Evolutionary conservation across 75 land plant genomes (phyloP).

Genomic region (Gnetum montanum): DNA sequence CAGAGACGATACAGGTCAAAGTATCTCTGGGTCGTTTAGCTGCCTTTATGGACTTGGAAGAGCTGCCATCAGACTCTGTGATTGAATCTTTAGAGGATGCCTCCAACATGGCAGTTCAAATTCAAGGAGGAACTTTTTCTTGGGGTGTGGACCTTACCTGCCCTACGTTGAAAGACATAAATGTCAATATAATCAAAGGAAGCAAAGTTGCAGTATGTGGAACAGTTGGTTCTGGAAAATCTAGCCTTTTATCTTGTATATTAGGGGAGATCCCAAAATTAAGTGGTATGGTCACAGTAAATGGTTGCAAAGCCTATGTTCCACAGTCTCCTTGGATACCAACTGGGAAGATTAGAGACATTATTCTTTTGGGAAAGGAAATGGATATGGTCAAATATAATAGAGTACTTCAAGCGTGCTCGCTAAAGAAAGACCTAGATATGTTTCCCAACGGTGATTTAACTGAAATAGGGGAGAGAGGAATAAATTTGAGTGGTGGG

Average conservation of each 20-base stretch:
- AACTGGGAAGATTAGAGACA: constrained; percentile 44
- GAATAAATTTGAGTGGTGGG: constrained; percentile 60
- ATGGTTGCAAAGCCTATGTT: constrained; percentile 77
- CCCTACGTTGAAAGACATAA: constrained; percentile 33
- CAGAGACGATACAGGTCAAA: constrained; percentile 39
- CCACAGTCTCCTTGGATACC: constrained; percentile 77
- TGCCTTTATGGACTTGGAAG: constrained; percentile 40
- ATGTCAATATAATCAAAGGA: constrained; percentile 39
- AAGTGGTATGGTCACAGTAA: constrained; percentile 40
- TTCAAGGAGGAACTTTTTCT: constrained; percentile 24
- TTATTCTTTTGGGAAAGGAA: constrained; percentile 38
- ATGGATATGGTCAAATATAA: constrained; percentile 28
- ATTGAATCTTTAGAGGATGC: constrained; percentile 17
- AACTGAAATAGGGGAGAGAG: constrained; percentile 55
- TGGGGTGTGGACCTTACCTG: constrained; percentile 38
- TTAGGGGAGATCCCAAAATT: constrained; percentile 74
- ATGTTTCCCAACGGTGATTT: constrained; percentile 36
- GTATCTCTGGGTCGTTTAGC: constrained; percentile 60
- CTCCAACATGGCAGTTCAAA: constrained; percentile 27
- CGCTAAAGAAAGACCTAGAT: constrained; percentile 34
- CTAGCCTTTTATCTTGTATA: constrained; percentile 68
- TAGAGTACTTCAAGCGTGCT: constrained; percentile 31
- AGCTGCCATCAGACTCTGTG: constrained; percentile 26
- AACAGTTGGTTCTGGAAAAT: constrained; percentile 82
- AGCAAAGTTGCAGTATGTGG: constrained; percentile 80